Conservation (phyloP, 495 filamentous ascomycete species). For the Collariella sp. region DNA sequence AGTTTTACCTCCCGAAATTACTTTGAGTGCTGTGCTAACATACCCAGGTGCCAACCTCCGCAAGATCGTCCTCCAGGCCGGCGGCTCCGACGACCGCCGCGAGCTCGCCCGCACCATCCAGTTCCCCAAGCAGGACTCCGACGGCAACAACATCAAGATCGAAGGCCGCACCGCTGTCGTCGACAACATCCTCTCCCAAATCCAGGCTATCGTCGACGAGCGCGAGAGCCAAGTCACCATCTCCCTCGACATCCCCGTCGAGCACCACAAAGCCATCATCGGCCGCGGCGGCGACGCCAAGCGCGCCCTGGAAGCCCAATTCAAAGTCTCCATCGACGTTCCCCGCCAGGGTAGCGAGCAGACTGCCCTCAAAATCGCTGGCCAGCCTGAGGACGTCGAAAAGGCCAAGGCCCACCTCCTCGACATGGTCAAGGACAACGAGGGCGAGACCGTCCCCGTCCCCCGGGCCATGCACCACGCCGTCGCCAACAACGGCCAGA, state of each 20-base stretch:
- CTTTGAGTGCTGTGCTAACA: neutral
- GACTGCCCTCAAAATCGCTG: constrained; percentile 76
- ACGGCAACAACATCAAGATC: constrained; percentile 76
- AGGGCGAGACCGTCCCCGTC: constrained; percentile 76
- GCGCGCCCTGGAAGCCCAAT: constrained; percentile 76
- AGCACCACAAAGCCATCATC: constrained; percentile 86
- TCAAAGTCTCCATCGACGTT: constrained; percentile 82
- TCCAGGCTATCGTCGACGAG: constrained; percentile 68
- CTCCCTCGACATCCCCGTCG: constrained; percentile 67
- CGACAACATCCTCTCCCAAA: constrained; percentile 76
- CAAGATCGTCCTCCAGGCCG: constrained; percentile 77
- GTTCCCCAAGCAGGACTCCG: constrained; percentile 73
- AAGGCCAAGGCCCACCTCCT: constrained; percentile 78
- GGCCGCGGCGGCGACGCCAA: constrained; percentile 83
- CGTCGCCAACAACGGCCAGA: constrained; percentile 79
- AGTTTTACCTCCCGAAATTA: constrained; percentile 27
- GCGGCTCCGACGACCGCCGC: constrained; percentile 75
- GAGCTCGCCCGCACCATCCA: constrained; percentile 77
- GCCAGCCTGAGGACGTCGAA: constrained; percentile 66
- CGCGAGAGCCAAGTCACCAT: constrained; percentile 69
- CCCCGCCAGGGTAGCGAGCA: constrained; percentile 63
- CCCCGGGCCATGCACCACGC: constrained; percentile 72
- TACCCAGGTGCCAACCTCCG: constrained; percentile 71
- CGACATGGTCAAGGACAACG: constrained; percentile 70
- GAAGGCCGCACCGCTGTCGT: constrained; percentile 77